These are phyloP conservation scores for Lepidium didymum DNA, from an alignment of 345 rosid species.

Conservation along the genomic window DNA sequence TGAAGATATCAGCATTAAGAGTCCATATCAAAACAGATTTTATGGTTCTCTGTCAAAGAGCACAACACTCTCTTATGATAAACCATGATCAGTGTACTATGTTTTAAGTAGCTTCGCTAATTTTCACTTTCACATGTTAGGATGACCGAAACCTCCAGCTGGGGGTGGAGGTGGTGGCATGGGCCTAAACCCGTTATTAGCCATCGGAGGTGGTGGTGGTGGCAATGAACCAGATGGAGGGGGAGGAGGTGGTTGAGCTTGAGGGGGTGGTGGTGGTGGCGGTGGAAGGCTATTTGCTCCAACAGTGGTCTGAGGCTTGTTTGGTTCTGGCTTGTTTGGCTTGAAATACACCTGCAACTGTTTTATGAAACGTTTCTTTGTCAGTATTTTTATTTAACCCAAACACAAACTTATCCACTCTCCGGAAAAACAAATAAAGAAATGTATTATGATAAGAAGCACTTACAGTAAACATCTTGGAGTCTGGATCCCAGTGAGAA, in stretches of 20 bases:
- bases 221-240: constrained; percentile 58
- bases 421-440: background rate
- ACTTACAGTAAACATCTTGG: constrained; percentile 96
- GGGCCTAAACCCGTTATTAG: constrained; percentile 60
- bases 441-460: background rate
- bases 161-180: constrained; percentile 80
- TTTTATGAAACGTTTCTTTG: background rate
- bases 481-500: constrained; percentile 98
- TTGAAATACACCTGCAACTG: constrained; percentile 95
- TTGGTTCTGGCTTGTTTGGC: constrained; percentile 66
- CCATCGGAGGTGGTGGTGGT: constrained; percentile 82
- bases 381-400: background rate
- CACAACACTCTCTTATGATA: background rate
- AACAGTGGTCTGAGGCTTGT: constrained; percentile 58
- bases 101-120: background rate
- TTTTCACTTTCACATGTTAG: constrained; percentile 24
- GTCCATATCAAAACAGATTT: constrained; percentile 15
- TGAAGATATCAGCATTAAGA: background rate
- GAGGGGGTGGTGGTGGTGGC: constrained; percentile 64
- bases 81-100: background rate
- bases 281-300: constrained; percentile 54
- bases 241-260: constrained; percentile 70
- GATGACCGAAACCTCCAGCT: constrained; percentile 54
- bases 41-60: background rate
- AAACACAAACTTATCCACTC: background rate